Conservation (phyloP, 2,329 filamentous ascomycete species). For the Macroventuria anomochaeta region DNA sequence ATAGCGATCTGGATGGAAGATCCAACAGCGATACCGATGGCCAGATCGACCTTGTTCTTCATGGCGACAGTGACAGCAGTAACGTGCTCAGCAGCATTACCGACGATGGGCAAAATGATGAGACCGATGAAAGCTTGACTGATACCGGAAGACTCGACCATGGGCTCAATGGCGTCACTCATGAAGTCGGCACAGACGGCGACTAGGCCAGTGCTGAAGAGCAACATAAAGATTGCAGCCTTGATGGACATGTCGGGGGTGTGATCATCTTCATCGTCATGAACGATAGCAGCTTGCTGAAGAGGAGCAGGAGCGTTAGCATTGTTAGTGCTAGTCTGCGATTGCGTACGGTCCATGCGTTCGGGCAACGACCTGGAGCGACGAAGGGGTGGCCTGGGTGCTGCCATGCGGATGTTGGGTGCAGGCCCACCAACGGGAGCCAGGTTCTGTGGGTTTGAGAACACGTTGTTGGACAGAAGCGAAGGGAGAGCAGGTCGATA, state of each 20-base stretch:
- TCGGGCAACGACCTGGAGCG: conserved; percentile 48
- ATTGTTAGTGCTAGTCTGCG: conserved; percentile 26
- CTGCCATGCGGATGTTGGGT: conserved; percentile 43
- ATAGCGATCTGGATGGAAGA: conserved; percentile 81
- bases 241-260: conserved; percentile 62
- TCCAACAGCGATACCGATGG: conserved; percentile 80
- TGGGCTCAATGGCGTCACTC: conserved; percentile 73
- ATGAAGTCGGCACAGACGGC: conserved; percentile 75
- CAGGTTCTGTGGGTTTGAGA: conserved; percentile 54
- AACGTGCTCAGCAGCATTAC: conserved; percentile 82
- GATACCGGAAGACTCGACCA: conserved; percentile 66
- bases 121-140: conserved; percentile 79
- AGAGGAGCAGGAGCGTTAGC: conserved; percentile 27
- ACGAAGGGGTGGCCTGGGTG: conserved; percentile 37
- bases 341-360: conserved; percentile 38
- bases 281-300: conserved; percentile 27
- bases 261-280: conserved; percentile 38
- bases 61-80: conserved; percentile 80
- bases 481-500: conserved; percentile 68
- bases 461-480: conserved; percentile 74
- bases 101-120: conserved; percentile 82
- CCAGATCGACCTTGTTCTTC: conserved; percentile 86
- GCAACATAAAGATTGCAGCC: conserved; percentile 61
- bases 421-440: conserved; percentile 40
- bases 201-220: conserved; percentile 62